Base-by-base conservation (phyloP, 148 eudicot genomes). In the Spergularia bocconei region DNA sequence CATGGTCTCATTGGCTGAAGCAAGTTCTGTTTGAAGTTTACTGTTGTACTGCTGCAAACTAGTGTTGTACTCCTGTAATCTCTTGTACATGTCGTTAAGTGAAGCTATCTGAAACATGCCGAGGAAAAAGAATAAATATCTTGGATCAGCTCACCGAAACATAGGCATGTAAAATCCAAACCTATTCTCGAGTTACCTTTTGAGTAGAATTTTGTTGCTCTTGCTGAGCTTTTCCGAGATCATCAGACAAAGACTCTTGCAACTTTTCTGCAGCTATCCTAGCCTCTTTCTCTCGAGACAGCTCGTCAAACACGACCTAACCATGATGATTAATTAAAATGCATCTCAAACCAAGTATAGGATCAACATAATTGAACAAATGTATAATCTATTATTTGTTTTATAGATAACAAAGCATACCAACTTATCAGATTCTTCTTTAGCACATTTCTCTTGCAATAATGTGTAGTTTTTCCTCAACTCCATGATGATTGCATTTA, bases 1-100 rank as follows among this genome's bases (percentile, higher is more conserved):
- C 29, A 92, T 83, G 55, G 89, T 90, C 82, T 92, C 96, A 83
- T 86, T 95, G 47, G 90, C 88, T 14, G 85, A 58, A 75, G 89
- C 90, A 82, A 92, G 89, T 80, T 95, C 98, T 14, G 93, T 84
- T 78, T 95, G 98, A 73, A 95, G 97, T 75, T 86, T 95, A 81
- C 90, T 92, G 71, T 95, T 95, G 78, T 92, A 95, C 68, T 95
- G 97, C 80, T 95, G 98, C 83, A 95, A 84, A 59, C 97, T 95
- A 11, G 96, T 87, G 79, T 95, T 95, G 80, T 92, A 92, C 66
- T 95, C 98, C 53, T 95, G 98, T 79, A 95, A 80, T 71, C 96
- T 79, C 89, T 88, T 92, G 80, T 90, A 91, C 91, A 87, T 92
- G 60, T 92, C 97, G 68, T 92, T 89, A 14, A 91, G 88, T 12